Evolutionary conservation across 2,329 filamentous ascomycete genomes (phyloP).

Genomic region (Xylaria sp.): DNA sequence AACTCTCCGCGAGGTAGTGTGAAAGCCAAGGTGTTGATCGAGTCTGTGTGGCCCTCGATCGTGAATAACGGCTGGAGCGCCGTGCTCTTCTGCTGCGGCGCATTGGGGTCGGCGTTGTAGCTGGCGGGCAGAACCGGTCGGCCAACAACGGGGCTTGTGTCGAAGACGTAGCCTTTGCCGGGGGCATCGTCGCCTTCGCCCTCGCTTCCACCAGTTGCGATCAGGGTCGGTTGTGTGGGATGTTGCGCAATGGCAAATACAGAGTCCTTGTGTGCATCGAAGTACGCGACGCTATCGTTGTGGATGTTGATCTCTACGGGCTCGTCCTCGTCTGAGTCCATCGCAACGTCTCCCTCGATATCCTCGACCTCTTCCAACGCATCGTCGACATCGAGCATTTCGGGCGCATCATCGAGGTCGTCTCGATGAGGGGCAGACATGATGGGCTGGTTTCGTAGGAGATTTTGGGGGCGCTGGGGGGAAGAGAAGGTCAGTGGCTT

Average conservation of each 20-base stretch:
- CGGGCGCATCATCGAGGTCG: constrained; percentile 68
- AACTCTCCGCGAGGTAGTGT: constrained; percentile 86
- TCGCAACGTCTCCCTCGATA: constrained; percentile 75
- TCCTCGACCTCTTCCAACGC: constrained; percentile 75
- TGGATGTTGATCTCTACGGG: constrained; percentile 80
- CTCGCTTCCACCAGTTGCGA: constrained; percentile 85
- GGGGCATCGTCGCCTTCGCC: constrained; percentile 68
- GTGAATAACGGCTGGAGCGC: constrained; percentile 74
- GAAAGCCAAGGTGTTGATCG: constrained; percentile 86
- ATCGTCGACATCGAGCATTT: constrained; percentile 81
- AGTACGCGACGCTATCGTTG: constrained; percentile 94
- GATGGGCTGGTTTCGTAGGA: constrained; percentile 27
- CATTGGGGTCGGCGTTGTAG: constrained; percentile 75
- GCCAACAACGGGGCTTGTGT: constrained; percentile 72
- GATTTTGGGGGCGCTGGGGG: neutral
- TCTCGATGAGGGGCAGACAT: constrained; percentile 54
- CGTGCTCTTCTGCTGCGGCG: constrained; percentile 63
- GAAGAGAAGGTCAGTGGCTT: neutral
- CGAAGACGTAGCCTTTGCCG: constrained; percentile 88
- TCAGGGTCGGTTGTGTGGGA: constrained; percentile 78
- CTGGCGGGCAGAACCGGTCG: constrained; percentile 79
- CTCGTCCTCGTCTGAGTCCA: constrained; percentile 81
- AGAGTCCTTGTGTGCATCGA: constrained; percentile 88
- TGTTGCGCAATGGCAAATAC: constrained; percentile 97
- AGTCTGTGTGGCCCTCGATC: constrained; percentile 92